These are phyloP conservation scores for Magnusiomyces sp. DNA, from an alignment of 1,139 yeast species.

Conservation along the genomic window DNA sequence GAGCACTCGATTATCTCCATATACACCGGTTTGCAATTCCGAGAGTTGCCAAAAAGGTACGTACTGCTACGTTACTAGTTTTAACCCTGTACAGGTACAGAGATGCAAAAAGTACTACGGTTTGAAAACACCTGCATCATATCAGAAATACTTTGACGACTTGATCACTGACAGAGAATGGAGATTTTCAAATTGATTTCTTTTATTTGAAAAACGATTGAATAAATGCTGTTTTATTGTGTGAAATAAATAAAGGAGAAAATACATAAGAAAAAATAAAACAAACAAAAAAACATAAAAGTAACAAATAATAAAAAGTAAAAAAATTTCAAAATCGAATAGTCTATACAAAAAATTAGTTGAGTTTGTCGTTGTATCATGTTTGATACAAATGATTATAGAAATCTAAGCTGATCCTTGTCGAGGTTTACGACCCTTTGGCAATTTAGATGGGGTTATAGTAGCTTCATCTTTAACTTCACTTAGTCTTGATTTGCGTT, in stretches of 20 bases:
- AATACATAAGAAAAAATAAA: not conserved
- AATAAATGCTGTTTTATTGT: no score
- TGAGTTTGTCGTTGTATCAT: not conserved
- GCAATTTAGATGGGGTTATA: not conserved
- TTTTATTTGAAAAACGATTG: no score
- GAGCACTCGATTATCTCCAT: constrained; percentile 47
- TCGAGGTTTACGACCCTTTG: not conserved
- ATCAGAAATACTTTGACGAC: no score
- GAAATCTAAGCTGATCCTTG: not conserved
- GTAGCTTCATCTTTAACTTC: not conserved
- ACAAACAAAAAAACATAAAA: not conserved
- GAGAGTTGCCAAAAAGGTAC: constrained; percentile 22
- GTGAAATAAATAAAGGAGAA: not conserved
- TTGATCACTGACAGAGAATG: no score
- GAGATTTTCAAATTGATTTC: no score
- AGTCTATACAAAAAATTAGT: not conserved
- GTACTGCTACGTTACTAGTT: constrained; percentile 23
- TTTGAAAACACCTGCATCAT: not conserved
- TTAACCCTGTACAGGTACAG: constrained; percentile 9
- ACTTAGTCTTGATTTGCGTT: not conserved
- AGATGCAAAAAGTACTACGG: not conserved
- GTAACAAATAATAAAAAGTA: not conserved
- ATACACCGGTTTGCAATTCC: constrained; percentile 23
- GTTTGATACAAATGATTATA: not conserved
- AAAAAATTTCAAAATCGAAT: not conserved